Percentiles rank a stretch among this genome's conserved stretches.
Evolutionary conservation across 2,329 filamentous ascomycete genomes (phyloP).

Genomic region (Truncatella angustata): DNA sequence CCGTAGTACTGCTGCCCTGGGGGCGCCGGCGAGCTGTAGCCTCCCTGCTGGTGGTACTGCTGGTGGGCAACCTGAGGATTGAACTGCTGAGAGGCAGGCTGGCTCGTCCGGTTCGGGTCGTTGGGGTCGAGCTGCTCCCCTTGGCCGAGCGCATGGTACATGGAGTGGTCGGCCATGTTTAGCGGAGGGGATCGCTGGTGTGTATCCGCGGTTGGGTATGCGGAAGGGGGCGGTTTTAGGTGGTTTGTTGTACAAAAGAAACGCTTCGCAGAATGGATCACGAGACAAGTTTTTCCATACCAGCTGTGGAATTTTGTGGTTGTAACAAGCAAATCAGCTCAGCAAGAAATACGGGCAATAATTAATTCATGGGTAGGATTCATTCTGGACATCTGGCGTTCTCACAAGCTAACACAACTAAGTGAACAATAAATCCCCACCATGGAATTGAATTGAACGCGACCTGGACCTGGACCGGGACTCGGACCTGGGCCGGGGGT

Average conservation of each 20-base stretch:
- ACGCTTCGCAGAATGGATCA: neutral
- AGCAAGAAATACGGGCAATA: no score
- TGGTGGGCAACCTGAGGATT: constrained; percentile 52
- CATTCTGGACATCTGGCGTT: neutral
- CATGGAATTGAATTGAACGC: no score
- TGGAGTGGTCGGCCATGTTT: constrained; percentile 53
- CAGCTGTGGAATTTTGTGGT: no score
- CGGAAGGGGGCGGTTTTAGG: neutral
- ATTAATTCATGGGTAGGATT: no score
- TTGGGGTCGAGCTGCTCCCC: constrained; percentile 54
- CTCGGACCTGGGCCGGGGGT: no score
- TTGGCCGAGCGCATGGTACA: constrained; percentile 57
- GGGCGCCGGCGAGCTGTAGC: constrained; percentile 36
- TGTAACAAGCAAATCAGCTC: no score
- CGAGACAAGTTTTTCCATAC: neutral
- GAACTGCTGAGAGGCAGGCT: constrained; percentile 54
- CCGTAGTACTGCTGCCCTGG: constrained; percentile 39
- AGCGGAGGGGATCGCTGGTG: constrained; percentile 4
- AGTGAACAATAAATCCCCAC: no score
- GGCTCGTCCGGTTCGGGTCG: constrained; percentile 49
- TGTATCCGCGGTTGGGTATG: neutral
- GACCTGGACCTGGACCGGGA: no score
- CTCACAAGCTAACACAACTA: no score
- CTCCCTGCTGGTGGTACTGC: constrained; percentile 48
- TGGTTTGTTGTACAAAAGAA: constrained; percentile 4